Evolutionary conservation across 2,329 filamentous ascomycete genomes (phyloP).

Genomic region (Paecilomyces sp.): DNA sequence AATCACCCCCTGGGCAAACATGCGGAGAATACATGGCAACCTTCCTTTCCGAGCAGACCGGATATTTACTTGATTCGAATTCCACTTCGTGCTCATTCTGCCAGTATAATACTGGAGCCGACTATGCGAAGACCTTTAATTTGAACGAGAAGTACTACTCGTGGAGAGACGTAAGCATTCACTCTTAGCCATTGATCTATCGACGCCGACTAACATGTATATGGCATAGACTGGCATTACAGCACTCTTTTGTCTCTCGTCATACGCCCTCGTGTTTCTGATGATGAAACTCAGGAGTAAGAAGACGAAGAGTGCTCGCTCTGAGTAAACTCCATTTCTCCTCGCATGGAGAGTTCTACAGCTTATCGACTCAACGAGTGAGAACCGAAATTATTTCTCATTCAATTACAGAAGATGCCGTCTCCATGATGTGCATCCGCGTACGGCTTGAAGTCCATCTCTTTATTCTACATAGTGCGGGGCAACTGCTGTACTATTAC

Average conservation of each 20-base stretch:
- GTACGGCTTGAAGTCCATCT: no score
- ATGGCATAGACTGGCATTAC: constrained; percentile 30
- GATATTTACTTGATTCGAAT: constrained; percentile 22
- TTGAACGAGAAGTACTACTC: constrained; percentile 25
- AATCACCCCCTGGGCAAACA: constrained; percentile 19
- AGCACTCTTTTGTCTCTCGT: constrained; percentile 36
- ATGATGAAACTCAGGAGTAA: constrained; percentile 46
- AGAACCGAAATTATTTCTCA: no score
- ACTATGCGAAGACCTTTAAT: constrained; percentile 28
- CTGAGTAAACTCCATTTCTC: constrained; percentile 12
- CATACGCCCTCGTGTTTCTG: constrained; percentile 38
- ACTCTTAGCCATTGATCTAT: background rate
- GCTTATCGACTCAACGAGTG: no score
- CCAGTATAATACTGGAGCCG: constrained; percentile 22
- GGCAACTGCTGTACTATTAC: no score
- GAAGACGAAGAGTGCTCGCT: constrained; percentile 38
- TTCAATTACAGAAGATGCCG: no score
- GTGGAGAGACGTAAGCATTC: constrained; percentile 28
- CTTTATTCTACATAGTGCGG: no score
- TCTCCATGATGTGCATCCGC: no score
- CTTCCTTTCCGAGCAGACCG: constrained; percentile 19
- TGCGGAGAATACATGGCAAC: constrained; percentile 28
- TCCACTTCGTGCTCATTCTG: constrained; percentile 25
- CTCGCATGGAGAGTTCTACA: background rate
- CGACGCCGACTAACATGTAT: constrained; percentile 2